Base-by-base conservation (phyloP, 441 rosid species). In the Cnidoscolus chayamansa region DNA sequence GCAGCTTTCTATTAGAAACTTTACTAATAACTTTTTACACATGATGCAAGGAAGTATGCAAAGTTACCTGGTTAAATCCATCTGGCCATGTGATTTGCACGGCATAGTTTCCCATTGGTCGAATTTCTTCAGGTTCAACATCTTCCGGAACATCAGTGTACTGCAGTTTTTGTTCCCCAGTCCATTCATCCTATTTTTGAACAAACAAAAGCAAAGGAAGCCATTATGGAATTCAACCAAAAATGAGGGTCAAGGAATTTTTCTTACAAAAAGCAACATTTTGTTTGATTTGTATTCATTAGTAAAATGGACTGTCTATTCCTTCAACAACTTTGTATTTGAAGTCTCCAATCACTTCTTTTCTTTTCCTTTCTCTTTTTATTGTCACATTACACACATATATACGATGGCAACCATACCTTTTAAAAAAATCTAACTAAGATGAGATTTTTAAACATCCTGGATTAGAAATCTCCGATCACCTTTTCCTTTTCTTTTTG, bases 21-120 rank as follows among this genome's bases (percentile, higher is more conserved):
- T 35, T 4, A 35, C 3, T 35, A 35, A 35, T 35, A 35, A 35
- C 40, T 35, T 25, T 64, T 65, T 59, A 58, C 7, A 19, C 11
- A 49, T 1, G 11, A 56, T 12, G 51, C 25, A 64, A 56, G 1
- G 57, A 49, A 65, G 35, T 7, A 53, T 25, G 10, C 59, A 32
- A 63, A 68, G 45, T 80, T 76, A 92, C 98, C 97, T 90, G 98
- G 69, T 76, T 92, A 78, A 94, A 92, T 69, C 98, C 98, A 54
- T 94, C 98, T 0, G 97, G 97, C 98, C 97, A 94, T 11, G 97
- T 93, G 75, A 92, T 92, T 11, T 95, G 88, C 73, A 90, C 97
- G 0, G 98, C 97, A 15, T 92, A 92, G 82, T 92, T 94, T 76
- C 98, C 97, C 97, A 92, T 88, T 4, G 97, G 97, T 56, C 86